Evolutionary conservation across 2,329 filamentous ascomycete genomes (phyloP).

Genomic region (Aquanectria penicillioides): DNA sequence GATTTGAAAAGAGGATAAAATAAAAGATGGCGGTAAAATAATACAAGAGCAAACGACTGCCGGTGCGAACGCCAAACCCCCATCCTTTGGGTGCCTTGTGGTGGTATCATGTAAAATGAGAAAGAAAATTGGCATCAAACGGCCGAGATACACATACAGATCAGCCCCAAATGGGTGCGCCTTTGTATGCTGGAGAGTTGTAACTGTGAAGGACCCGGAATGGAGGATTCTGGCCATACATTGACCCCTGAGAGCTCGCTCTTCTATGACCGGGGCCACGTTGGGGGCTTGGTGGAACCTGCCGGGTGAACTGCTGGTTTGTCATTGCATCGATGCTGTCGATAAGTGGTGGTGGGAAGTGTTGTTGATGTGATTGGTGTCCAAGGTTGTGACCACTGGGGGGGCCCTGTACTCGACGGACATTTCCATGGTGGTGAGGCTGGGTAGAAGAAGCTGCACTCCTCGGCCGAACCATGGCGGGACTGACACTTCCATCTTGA

Average conservation of each 20-base stretch:
- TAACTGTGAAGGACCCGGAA: conserved; percentile 68
- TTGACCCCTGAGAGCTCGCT: conserved; percentile 27
- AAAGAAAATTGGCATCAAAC: background rate
- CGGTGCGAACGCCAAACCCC: conserved; percentile 3
- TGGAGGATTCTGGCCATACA: conserved; percentile 44
- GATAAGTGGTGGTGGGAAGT: background rate
- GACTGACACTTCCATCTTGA: conserved; percentile 16
- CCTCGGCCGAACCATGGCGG: conserved; percentile 24
- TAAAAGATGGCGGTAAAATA: background rate
- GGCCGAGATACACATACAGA: background rate
- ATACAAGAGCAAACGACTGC: background rate
- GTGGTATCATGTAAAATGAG: conserved; percentile 20
- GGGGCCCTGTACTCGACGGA: background rate
- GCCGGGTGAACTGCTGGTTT: conserved; percentile 33
- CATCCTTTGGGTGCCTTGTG: conserved; percentile 19
- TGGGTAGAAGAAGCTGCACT: conserved; percentile 28
- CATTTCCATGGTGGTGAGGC: conserved; percentile 23
- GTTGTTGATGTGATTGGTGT: conserved; percentile 6
- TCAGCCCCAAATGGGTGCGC: conserved; percentile 66
- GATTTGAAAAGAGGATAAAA: background rate
- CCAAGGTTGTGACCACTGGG: background rate
- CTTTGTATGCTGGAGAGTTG: conserved; percentile 66
- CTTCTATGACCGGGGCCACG: conserved; percentile 24
- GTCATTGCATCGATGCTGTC: conserved; percentile 31
- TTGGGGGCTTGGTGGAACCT: conserved; percentile 20